phyloP scores from a whole-genome alignment of 139 green algal genomes.

The Coelastrella sp. region DNA sequence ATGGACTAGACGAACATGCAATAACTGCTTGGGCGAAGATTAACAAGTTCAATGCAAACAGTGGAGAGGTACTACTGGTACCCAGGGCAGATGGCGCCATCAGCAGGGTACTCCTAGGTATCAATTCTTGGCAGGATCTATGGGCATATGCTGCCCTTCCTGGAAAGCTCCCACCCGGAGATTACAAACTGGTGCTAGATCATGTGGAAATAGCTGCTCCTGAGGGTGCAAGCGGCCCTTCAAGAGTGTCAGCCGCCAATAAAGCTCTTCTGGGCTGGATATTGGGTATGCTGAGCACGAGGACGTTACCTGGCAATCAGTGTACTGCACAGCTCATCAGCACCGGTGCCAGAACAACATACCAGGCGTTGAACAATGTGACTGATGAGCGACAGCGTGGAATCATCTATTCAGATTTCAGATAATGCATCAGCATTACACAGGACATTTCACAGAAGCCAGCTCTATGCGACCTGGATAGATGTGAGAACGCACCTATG shows the following conservation, averaged over 20 bases:
- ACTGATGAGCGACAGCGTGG: no score
- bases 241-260: background rate
- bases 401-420: no score
- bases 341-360: background rate
- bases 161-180: slow-evolving; percentile 48
- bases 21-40: background rate
- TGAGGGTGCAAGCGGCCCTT: background rate
- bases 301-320: background rate
- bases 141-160: slow-evolving; percentile 54
- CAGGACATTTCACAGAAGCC: no score
- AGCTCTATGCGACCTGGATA: no score
- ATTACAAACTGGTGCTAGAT: slow-evolving; percentile 12
- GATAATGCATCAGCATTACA: no score
- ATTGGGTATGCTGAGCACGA: slow-evolving; percentile 17
- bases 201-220: background rate
- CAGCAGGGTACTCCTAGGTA: slow-evolving; percentile 32
- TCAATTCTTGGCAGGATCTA: slow-evolving; percentile 29
- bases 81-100: slow-evolving; percentile 19
- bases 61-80: background rate
- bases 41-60: slow-evolving; percentile 27
- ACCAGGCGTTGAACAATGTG: background rate
- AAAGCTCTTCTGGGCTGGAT: slow-evolving; percentile 53
- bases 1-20: background rate
- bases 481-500: no score
- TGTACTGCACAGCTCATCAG: background rate